Evolutionary conservation across 139 green algal species (phyloP).

Genomic region (Auxenochlorella pyrenoidosa): DNA sequence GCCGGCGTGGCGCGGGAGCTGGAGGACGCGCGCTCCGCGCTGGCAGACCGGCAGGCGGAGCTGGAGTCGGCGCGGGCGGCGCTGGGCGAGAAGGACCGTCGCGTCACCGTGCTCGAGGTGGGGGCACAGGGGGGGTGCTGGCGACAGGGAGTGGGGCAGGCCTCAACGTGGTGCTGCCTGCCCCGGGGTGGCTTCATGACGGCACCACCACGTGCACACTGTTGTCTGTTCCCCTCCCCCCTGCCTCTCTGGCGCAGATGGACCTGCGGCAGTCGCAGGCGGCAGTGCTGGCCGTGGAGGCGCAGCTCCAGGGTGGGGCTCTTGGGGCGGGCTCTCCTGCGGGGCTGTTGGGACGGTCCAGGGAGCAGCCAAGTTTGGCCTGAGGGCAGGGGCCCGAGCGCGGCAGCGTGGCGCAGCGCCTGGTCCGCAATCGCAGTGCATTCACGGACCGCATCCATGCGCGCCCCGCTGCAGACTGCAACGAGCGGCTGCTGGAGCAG

Average conservation of each 20-base stretch:
- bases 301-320: constrained; percentile 4
- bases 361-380: no score
- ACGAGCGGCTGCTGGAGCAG: constrained; percentile 22
- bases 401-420: no score
- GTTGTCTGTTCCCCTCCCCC: no score
- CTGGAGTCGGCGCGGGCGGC: constrained; percentile 24
- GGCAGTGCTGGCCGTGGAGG: not conserved
- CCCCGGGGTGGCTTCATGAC: no score
- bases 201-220: no score
- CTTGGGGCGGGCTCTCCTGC: no score
- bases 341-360: no score
- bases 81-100: constrained; percentile 26
- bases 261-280: constrained; percentile 12
- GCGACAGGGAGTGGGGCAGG: no score
- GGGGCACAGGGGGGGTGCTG: not conserved
- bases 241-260: not conserved
- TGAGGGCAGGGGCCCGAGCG: no score
- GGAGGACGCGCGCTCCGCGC: not conserved
- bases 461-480: not conserved
- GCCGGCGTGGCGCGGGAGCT: not conserved
- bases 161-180: not conserved
- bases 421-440: no score
- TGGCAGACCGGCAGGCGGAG: not conserved
- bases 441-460: no score
- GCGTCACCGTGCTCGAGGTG: constrained; percentile 2